Base-by-base conservation (phyloP, 805 yeast species). In the Metschnikowia kunwiensis region DNA sequence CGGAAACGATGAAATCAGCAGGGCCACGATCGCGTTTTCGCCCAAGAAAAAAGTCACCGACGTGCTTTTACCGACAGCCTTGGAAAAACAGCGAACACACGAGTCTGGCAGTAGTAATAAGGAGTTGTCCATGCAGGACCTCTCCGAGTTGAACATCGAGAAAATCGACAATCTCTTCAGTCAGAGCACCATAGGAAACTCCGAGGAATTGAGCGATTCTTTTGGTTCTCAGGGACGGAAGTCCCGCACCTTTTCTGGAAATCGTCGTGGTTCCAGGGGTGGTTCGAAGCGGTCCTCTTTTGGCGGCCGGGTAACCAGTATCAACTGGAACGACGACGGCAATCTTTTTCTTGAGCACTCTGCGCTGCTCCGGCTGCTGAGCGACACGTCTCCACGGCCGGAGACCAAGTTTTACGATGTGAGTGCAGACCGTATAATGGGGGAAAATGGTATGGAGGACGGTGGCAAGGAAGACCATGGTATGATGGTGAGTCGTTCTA, bases 321-420 rank as follows among this genome's bases (percentile, higher is more conserved):
- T 68, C 18, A 66, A 63, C 46, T 68, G 74, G 74, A 65, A 65
- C 42, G 69, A 65, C 27, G 65, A 57, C 16, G 61, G 51, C 5
- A 53, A 58, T 21, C 36, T 58, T 16, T 51, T 59, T 14, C 43
- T 61, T n/a, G 65, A 61, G 17, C 43, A 52, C 25, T 55, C 65
- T 3, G 51, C 40, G 24, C 44, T 39, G 40, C 35, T 47, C 20
- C 18, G 34, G n/a, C n/a, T n/a, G n/a, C n/a, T n/a, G n/a, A 37
- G 34, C 23, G 43, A 42, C 11, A 27, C 32, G 6, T 24, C 32
- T 1, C 29, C 31, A 7, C 35, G 27, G 11, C 34, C 53, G 2
- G 40, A 43, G 7, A 51, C 59, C 2, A 53, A 47, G 29, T 53
- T 52, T 27, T 55, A 54, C 32, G 61, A 54, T 31, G 55, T 50